These are phyloP conservation scores for Lentinula sp. DNA, from an alignment of 768 basidiomycete genomes.

Conservation along the genomic window DNA sequence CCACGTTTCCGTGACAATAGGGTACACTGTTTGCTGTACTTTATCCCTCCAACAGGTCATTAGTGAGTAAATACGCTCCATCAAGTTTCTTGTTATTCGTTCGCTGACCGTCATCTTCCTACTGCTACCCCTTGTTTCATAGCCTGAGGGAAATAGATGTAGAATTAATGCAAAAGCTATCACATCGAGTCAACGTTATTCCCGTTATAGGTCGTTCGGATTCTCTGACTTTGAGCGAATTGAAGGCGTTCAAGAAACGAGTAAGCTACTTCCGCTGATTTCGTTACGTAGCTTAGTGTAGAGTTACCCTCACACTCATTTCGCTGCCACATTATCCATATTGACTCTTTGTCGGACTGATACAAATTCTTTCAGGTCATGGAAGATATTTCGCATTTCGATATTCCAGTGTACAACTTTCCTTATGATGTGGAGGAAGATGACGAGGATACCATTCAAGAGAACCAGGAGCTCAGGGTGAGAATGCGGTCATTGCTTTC, in stretches of 20 bases:
- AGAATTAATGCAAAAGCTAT: slow-evolving; percentile 84
- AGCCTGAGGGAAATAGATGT: slow-evolving; percentile 89
- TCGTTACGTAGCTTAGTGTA: background rate
- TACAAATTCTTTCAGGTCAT: slow-evolving; percentile 50
- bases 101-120: background rate
- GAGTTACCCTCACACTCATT: background rate
- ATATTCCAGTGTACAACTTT: slow-evolving; percentile 91
- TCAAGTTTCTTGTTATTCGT: background rate
- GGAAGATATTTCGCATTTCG: slow-evolving; percentile 89
- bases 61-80: slow-evolving; percentile 41
- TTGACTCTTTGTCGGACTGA: background rate
- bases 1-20: slow-evolving; percentile 88
- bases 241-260: slow-evolving; percentile 81
- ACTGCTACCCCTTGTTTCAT: background rate
- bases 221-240: slow-evolving; percentile 75
- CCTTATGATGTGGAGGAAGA: slow-evolving; percentile 93
- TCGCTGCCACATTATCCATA: background rate
- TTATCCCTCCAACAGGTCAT: slow-evolving; percentile 86
- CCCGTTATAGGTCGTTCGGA: slow-evolving; percentile 88
- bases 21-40: slow-evolving; percentile 84
- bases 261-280: slow-evolving; percentile 24
- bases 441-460: slow-evolving; percentile 85
- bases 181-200: slow-evolving; percentile 90
- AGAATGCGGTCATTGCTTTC: slow-evolving; percentile 14
- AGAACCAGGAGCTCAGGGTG: slow-evolving; percentile 84